A percentile compares a stretch with the other conserved stretches of the same genome.
phyloP scores from a whole-genome alignment of 805 yeast genomes.

The Suhomyces sp. region DNA sequence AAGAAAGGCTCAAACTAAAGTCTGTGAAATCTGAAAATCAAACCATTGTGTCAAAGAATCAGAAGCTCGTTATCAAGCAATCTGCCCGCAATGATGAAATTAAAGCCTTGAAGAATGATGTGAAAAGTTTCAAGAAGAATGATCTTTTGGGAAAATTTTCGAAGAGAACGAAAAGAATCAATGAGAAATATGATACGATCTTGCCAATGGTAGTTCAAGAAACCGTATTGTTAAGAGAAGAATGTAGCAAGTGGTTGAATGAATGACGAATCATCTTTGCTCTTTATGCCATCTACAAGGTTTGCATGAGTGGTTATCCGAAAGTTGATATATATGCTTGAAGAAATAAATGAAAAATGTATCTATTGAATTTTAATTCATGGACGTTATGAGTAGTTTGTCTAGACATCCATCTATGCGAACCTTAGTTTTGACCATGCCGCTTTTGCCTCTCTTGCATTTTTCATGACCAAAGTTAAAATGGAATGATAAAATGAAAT shows the following conservation, averaged over 20 bases:
- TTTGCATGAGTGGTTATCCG: too few relatives aligned
- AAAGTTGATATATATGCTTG: too few relatives aligned
- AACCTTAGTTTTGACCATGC: too few relatives aligned
- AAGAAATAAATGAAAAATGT: too few relatives aligned
- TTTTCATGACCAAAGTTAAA: too few relatives aligned
- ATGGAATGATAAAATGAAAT: constrained; percentile 1
- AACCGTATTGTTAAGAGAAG: constrained; percentile 11
- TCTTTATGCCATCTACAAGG: too few relatives aligned
- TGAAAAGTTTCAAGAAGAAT: constrained; percentile 27
- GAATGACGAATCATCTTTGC: constrained; percentile 7
- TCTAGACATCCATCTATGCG: too few relatives aligned
- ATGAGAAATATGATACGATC: constrained; percentile 37
- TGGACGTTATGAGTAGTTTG: too few relatives aligned
- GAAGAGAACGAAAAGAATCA: constrained; percentile 20
- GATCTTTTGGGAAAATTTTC: constrained; percentile 24
- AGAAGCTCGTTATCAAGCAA: constrained; percentile 27
- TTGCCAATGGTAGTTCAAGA: constrained; percentile 28
- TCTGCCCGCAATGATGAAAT: constrained; percentile 27
- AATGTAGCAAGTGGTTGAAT: constrained; percentile 9
- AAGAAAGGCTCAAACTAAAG: constrained; percentile 21
- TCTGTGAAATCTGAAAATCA: constrained; percentile 22
- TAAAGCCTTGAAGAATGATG: constrained; percentile 20
- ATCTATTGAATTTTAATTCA: too few relatives aligned
- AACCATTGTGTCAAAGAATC: constrained; percentile 20
- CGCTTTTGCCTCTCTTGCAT: too few relatives aligned